Base-by-base conservation (phyloP, 2,329 filamentous ascomycete genomes). In the Cercospora sesami region DNA sequence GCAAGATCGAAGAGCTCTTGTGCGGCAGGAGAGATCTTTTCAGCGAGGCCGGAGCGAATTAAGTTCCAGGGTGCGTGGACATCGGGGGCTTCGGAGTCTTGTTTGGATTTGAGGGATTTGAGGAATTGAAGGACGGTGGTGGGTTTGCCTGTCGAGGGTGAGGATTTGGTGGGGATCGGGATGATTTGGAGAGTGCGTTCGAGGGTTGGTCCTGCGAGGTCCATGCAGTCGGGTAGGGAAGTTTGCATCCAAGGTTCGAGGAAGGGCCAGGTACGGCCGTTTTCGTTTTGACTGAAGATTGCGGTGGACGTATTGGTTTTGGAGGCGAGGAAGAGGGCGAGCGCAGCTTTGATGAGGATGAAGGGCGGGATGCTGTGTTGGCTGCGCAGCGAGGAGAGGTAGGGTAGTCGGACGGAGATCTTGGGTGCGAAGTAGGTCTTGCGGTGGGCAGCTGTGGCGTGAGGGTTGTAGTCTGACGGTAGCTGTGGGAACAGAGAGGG, bases 151-250 rank as follows among this genome's bases (percentile, higher is more conserved):
- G 3, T 26, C 2, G 14, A 30, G 3, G 55, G 33, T 16, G 28
- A 33, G 48, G 48, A 28, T 53, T 12, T 23, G 23, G 28, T 58
- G 1, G 60, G 60, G 18, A 62, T 51, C 14, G 21, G 10, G 16
- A 62, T 48, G 36, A 62, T 62, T 23, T 62, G 60, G 14, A 62
- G 14, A 1, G 60, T 62, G 7, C 60, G 36, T n/a, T 62, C 60
- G 21, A 62, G 60, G 0, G 60, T 62, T 23, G 60, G 60, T 3
- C 60, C 60, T 6, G 60, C 60, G n/a, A 62, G 60, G 26, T 62
- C 60, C 60, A 62, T 62, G 39, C 60, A 62, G 26, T 62, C 60
- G 21, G 60, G 60, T 5, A 62, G 39, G 4, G 60, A 62, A n/a
- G 39, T 26, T 23, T 62, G 60, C 60, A 62, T 62, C 60, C 60